A percentile compares a stretch with the other conserved stretches of the same genome.
Evolutionary conservation across 441 rosid genomes (phyloP).

Genomic region (Populus hybrid): DNA sequence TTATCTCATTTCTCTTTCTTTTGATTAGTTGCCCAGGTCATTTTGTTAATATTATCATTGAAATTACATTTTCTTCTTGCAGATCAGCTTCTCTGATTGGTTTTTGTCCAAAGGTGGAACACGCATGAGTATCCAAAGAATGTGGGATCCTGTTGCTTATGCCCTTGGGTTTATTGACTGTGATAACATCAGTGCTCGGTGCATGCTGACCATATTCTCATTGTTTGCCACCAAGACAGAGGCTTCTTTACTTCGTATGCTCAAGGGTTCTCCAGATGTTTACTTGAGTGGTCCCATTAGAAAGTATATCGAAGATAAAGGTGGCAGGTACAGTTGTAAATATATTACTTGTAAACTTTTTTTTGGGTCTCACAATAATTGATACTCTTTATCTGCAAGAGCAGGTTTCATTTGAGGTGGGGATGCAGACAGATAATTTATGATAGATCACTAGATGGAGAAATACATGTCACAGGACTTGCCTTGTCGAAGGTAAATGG

Average conservation of each 20-base stretch:
- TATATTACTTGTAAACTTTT: neutral
- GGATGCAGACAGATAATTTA: constrained; percentile 93
- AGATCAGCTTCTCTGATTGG: constrained; percentile 98
- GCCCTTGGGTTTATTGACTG: constrained; percentile 98
- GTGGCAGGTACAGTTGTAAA: constrained; percentile 65
- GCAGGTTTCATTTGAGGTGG: constrained; percentile 98
- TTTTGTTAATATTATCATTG: neutral
- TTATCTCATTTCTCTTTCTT: constrained; percentile 8
- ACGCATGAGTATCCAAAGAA: constrained; percentile 79
- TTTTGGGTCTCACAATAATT: neutral
- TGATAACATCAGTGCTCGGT: constrained; percentile 97
- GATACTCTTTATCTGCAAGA: constrained; percentile 19
- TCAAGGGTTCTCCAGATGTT: constrained; percentile 96
- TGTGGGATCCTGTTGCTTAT: constrained; percentile 99
- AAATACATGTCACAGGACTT: constrained; percentile 73
- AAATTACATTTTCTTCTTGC: constrained; percentile 27
- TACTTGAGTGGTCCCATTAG: constrained; percentile 94
- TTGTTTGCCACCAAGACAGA: constrained; percentile 97
- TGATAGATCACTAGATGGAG: constrained; percentile 60
- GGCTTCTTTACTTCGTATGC: constrained; percentile 97
- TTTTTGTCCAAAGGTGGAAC: constrained; percentile 98
- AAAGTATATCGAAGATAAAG: constrained; percentile 81
- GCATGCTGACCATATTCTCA: constrained; percentile 99
- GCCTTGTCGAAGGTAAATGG: constrained; percentile 81
- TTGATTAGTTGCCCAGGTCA: neutral